Evolutionary conservation across 345 rosid genomes (phyloP).

Genomic region (Murraya paniculata): DNA sequence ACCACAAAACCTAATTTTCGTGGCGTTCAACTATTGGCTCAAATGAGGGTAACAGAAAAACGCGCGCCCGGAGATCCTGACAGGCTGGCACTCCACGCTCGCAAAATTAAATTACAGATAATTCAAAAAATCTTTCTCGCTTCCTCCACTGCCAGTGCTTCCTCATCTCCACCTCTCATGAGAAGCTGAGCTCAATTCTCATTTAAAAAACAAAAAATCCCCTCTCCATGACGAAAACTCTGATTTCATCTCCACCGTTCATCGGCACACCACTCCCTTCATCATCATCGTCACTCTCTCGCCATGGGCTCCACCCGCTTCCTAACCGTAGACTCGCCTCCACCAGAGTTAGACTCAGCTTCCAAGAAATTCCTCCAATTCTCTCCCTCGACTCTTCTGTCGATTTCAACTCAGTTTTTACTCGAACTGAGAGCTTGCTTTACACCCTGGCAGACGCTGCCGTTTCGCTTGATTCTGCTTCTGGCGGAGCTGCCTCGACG

Average conservation of each 20-base stretch:
- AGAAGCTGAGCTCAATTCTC: conserved; percentile 9
- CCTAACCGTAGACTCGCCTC: conserved; percentile 53
- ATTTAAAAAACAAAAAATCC: neutral
- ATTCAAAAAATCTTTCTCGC: neutral
- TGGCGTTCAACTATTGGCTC: neutral
- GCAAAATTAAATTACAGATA: conserved; percentile 14
- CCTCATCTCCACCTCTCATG: conserved; percentile 24
- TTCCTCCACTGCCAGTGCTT: conserved; percentile 3
- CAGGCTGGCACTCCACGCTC: neutral
- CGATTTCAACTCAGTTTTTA: conserved; percentile 43
- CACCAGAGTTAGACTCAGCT: conserved; percentile 60
- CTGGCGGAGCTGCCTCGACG: conserved; percentile 36
- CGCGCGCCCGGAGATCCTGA: neutral
- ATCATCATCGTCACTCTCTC: conserved; percentile 28
- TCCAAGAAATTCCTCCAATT: conserved; percentile 70
- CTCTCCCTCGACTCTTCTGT: conserved; percentile 47
- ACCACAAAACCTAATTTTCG: neutral
- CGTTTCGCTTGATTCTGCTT: conserved; percentile 50
- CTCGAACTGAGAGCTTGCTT: conserved; percentile 67
- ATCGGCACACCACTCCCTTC: conserved; percentile 48
- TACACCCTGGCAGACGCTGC: conserved; percentile 90
- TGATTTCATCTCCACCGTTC: conserved; percentile 80
- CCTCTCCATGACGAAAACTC: conserved; percentile 68
- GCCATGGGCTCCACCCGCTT: conserved; percentile 44
- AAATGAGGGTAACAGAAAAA: neutral